A percentile compares a stretch with the other conserved stretches of the same genome.
Conservation (phyloP, 2,329 filamentous ascomycete genomes). For the Aureobasidium musti region DNA sequence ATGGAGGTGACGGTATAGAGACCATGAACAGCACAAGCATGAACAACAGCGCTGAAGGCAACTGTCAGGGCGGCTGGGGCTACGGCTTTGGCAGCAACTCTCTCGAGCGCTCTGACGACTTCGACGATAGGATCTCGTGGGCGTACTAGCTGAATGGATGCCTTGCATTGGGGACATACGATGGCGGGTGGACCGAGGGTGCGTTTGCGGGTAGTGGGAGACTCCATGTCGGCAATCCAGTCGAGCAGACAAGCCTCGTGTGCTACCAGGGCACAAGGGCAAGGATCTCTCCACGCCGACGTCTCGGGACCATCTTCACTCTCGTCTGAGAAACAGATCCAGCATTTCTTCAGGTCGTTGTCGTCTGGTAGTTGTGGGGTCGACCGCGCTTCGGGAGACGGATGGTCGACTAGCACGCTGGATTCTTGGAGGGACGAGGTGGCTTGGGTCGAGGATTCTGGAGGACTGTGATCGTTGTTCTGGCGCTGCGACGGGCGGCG, state of each 20-base stretch:
- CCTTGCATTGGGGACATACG: slow-evolving; percentile 86
- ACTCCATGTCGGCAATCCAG: slow-evolving; percentile 90
- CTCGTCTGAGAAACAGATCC: slow-evolving; percentile 69
- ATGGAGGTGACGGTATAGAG: slow-evolving; percentile 65
- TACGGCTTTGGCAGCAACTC: slow-evolving; percentile 59
- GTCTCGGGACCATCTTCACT: slow-evolving; percentile 64
- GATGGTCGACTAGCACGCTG: slow-evolving; percentile 19
- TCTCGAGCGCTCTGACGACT: slow-evolving; percentile 61
- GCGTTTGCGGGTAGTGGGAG: slow-evolving; percentile 53
- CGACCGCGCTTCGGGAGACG: background rate
- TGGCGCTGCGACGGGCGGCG: slow-evolving; percentile 20
- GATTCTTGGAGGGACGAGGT: slow-evolving; percentile 9
- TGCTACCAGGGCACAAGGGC: slow-evolving; percentile 84
- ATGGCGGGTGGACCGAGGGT: slow-evolving; percentile 60
- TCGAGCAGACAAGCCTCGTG: slow-evolving; percentile 88
- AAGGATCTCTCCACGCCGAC: slow-evolving; percentile 79
- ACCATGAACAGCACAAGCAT: slow-evolving; percentile 58
- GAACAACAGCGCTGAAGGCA: slow-evolving; percentile 43
- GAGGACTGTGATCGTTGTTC: background rate
- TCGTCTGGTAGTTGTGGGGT: slow-evolving; percentile 35
- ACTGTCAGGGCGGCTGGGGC: slow-evolving; percentile 60
- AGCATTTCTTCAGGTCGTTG: slow-evolving; percentile 57
- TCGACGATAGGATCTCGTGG: slow-evolving; percentile 73
- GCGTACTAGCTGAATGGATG: slow-evolving; percentile 72
- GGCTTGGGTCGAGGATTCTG: background rate